phyloP scores from a whole-genome alignment of 2,329 filamentous ascomycete species.

The Sporothrix pallida region DNA sequence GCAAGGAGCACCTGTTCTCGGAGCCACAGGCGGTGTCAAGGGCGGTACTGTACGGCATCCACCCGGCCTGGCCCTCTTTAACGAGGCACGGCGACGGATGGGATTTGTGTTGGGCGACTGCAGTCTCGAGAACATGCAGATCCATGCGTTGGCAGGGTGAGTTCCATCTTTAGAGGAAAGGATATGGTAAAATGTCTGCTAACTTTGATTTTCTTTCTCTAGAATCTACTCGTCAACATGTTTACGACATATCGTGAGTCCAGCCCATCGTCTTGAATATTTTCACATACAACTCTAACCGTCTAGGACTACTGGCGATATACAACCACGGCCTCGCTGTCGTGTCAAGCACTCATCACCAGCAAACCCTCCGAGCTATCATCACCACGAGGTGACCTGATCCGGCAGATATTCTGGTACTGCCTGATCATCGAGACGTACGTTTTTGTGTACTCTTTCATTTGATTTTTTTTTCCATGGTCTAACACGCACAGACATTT shows the following conservation, averaged over 20 bases:
- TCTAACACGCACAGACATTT: conserved; percentile 42
- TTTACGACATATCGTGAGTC: conserved; percentile 55
- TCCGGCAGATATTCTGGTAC: conserved; percentile 63
- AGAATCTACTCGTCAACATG: conserved; percentile 62
- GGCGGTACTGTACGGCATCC: conserved; percentile 57
- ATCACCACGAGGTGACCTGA: conserved; percentile 55
- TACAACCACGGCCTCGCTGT: conserved; percentile 60
- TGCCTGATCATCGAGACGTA: conserved; percentile 62
- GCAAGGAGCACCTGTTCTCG: conserved; percentile 54
- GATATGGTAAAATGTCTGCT: not conserved
- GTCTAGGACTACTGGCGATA: conserved; percentile 65
- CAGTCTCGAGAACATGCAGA: conserved; percentile 64
- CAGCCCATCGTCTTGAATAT: too few relatives aligned
- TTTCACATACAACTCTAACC: not conserved
- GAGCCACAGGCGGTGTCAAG: conserved; percentile 57
- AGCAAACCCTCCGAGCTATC: conserved; percentile 54
- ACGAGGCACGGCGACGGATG: conserved; percentile 65
- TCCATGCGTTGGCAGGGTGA: conserved; percentile 62
- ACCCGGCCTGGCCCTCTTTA: conserved; percentile 65
- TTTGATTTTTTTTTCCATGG: not conserved
- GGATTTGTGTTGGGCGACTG: conserved; percentile 62
- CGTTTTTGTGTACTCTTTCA: conserved; percentile 35
- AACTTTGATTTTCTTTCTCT: not conserved
- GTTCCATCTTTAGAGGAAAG: conserved; percentile 32
- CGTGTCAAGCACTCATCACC: conserved; percentile 61